Evolutionary conservation across 306 rosid species (phyloP), one percentile per base, ranked within the genome.

Genomic region (Vigna unguiculata): DNA sequence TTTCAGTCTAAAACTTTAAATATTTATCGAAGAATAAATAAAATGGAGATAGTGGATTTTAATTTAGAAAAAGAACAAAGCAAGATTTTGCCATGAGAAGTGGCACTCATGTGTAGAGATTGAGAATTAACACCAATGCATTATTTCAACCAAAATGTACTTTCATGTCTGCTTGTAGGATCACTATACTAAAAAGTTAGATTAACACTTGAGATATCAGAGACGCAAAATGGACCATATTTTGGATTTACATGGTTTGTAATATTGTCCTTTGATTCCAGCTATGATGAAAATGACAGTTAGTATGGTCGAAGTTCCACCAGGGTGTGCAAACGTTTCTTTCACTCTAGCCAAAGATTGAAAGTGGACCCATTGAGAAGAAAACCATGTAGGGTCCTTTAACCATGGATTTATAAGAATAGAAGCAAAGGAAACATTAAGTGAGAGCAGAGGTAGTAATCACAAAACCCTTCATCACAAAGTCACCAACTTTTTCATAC

Each of bases 391-490:
- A 60, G 77, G 80, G 72, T 59, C 77, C 11, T 70, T 45, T 12
- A 30, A n/a, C 51, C 36, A 38, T 58, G 69, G 40, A 55, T 34
- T 12, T 58, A 13, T 14, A 71, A 72, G 41, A 70, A 66, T 45
- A 34, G 60, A 84, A 84, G 80, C 83, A 81, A 81, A 55, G 75
- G 58, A 49, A 61, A 40, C 76, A 51, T 48, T 40, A 10, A 47
- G 80, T 70, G 51, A 77, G 85, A 80, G 78, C 74, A 84, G 74
- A 45, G 51, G 82, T 51, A 60, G 71, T 76, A 49, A 80, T 83
- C 87, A 69, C 76, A 16, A 49, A 71, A 76, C 54, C 82, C 87
- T 84, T 84, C 84, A 43, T 48, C 34, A 68, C 80, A 89, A 87
- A 87, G 90, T 78, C 54, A 82, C 61, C 53, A 58, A 22, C 63